Conservation (phyloP, 2,329 filamentous ascomycete genomes). For the Pseudogymnoascus sp. region DNA sequence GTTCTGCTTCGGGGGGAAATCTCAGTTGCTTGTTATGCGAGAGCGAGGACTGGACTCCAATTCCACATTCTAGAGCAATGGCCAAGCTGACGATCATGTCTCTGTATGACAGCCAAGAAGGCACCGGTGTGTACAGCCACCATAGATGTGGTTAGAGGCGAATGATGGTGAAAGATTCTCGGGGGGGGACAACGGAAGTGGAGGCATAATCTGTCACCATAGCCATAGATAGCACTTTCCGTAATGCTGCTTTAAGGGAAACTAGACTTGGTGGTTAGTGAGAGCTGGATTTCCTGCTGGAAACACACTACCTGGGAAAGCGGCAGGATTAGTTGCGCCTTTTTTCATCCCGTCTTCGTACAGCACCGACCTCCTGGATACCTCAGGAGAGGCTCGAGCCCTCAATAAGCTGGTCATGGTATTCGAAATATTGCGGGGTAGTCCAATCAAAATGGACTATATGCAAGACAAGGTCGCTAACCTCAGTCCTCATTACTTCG, state of each 20-base stretch:
- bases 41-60: not conserved
- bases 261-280: not conserved
- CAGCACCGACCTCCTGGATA: not conserved
- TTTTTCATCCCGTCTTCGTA: not conserved
- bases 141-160: not conserved
- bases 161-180: not conserved
- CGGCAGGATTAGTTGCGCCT: not conserved
- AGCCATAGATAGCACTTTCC: not conserved
- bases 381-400: not conserved
- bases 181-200: not conserved
- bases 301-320: not conserved
- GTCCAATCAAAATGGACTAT: not conserved
- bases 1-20: not conserved
- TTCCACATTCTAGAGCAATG: not conserved
- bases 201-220: not conserved
- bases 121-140: not conserved
- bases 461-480: not conserved
- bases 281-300: not conserved
- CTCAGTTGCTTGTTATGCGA: constrained; percentile 1
- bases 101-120: constrained; percentile 2
- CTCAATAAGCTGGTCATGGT: not conserved
- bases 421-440: constrained; percentile 1
- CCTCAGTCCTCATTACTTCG: not conserved
- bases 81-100: not conserved
- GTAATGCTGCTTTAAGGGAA: constrained; percentile 1